Base-by-base conservation (phyloP, 192 early-diverging fungal genomes). In the Podila clonocystis region DNA sequence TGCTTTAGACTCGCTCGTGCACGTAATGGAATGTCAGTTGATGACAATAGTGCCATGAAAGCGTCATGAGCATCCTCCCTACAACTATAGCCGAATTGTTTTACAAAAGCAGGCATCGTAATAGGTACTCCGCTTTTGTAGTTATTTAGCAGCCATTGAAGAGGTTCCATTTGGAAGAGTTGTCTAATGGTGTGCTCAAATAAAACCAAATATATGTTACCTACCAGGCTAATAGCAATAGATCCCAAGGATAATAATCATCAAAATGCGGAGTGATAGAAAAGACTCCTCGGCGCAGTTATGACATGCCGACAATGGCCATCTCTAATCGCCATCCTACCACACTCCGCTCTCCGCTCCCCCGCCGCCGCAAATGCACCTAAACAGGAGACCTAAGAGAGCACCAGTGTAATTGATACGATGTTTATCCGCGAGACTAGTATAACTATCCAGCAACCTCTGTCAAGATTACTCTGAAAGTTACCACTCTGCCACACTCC, bases 61-160 rank as follows among this genome's bases (percentile, higher is more conserved):
- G 66, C 31, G 3, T 67, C 66, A 36, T 67, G 66, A 52, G 66
- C 52, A n/a, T 67, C 55, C n/a, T 67, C 66, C 33, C 52, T 57
- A 55, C 66, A 67, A 58, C 30, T 67, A 24, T 67, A 67, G 52
- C n/a, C 52, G 48, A 67, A 58, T 22, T 67, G 66, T 2, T 67
- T 36, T 36, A 58, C 66, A 58, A 67, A 67, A 57, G 29, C 17
- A 29, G 66, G 66, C 50, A 58, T 67, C 52, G 50, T 34, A 67
- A 67, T 41, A 15, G 66, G 50, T 41, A 20, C 22, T 63, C 62
- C 62, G 36, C 62, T 63, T 63, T 63, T n/a, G n/a, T 62, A 62
- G 31, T 9, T n/a, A 13, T 62, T 38, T 62, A 62, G 33, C 30
- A 62, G 61, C 61, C 15, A 62, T 8, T 62, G 61, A 62, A 38